These are phyloP conservation scores for Clarireedia homoeocarpa DNA, from an alignment of 2,329 filamentous ascomycete species.

Conservation along the genomic window DNA sequence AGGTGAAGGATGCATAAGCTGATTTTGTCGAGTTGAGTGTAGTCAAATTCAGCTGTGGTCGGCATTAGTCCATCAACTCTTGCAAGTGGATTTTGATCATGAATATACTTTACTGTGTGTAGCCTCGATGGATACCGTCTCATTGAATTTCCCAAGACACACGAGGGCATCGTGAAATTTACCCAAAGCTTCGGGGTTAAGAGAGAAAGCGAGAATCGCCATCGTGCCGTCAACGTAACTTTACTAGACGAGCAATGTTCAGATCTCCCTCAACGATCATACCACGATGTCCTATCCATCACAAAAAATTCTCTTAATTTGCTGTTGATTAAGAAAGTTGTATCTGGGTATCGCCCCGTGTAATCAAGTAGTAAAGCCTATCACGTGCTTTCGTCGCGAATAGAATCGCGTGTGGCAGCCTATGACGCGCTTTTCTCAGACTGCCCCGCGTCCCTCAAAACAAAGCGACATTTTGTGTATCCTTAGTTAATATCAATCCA, in stretches of 20 bases:
- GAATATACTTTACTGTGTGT: conserved; percentile 22
- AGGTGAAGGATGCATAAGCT: conserved; percentile 65
- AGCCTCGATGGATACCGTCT: conserved; percentile 64
- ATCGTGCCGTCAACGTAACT: conserved; percentile 30
- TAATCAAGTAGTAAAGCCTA: neutral
- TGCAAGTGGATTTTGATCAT: neutral
- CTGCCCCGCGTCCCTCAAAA: neutral
- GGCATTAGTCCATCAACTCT: conserved; percentile 5
- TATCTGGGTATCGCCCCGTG: too few species aligned
- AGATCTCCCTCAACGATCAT: neutral
- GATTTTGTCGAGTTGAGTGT: conserved; percentile 75
- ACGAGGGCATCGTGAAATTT: conserved; percentile 65
- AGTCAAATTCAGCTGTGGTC: conserved; percentile 57
- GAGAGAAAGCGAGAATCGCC: conserved; percentile 62
- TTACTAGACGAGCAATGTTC: too few species aligned
- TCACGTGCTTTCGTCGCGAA: neutral
- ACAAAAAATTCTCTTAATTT: neutral
- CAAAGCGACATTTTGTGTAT: neutral
- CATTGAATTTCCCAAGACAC: conserved; percentile 73
- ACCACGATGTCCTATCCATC: neutral
- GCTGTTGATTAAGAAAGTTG: neutral
- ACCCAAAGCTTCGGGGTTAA: conserved; percentile 64
- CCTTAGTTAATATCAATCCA: neutral
- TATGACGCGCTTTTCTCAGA: neutral
- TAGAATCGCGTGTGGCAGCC: neutral